Evolutionary conservation across 2,329 filamentous ascomycete species (phyloP).

Genomic region (Madurella mycetomatis): DNA sequence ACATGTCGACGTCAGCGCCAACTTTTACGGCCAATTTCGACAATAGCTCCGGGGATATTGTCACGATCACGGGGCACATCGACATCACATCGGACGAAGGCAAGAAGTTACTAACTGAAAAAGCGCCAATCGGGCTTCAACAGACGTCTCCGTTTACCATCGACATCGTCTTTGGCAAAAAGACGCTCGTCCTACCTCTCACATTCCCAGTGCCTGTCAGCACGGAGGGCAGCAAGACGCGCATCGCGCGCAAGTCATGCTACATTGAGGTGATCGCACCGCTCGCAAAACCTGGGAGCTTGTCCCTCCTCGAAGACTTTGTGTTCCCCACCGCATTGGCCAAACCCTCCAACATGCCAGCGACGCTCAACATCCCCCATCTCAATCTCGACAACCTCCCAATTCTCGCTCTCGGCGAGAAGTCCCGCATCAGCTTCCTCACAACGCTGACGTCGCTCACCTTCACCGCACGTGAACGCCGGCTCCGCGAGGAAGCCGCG

Average conservation of each 20-base stretch:
- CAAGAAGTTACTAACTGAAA: conserved; percentile 36
- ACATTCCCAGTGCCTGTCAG: conserved; percentile 40
- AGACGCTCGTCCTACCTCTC: conserved; percentile 31
- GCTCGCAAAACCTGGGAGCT: conserved; percentile 27
- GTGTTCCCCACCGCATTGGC: conserved; percentile 35
- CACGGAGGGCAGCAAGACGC: conserved; percentile 33
- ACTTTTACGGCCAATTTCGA: conserved; percentile 32
- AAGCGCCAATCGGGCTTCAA: conserved; percentile 33
- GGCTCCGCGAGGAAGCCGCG: conserved; percentile 29
- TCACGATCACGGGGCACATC: conserved; percentile 37
- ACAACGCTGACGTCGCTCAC: conserved; percentile 35
- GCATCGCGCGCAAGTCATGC: conserved; percentile 40
- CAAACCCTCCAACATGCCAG: conserved; percentile 29
- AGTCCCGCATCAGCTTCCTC: conserved; percentile 36
- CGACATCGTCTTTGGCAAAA: conserved; percentile 37
- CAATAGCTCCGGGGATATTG: conserved; percentile 28
- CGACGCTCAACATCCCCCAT: conserved; percentile 37
- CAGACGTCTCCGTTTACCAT: conserved; percentile 39
- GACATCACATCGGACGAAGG: conserved; percentile 35
- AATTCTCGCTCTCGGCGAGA: conserved; percentile 37
- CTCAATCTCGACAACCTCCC: conserved; percentile 44
- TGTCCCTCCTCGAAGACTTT: conserved; percentile 29
- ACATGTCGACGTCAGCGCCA: neutral
- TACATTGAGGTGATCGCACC: conserved; percentile 43
- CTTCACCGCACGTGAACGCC: conserved; percentile 41